phyloP scores from a whole-genome alignment of 192 early-diverging fungal genomes.

The Podila epigama region DNA sequence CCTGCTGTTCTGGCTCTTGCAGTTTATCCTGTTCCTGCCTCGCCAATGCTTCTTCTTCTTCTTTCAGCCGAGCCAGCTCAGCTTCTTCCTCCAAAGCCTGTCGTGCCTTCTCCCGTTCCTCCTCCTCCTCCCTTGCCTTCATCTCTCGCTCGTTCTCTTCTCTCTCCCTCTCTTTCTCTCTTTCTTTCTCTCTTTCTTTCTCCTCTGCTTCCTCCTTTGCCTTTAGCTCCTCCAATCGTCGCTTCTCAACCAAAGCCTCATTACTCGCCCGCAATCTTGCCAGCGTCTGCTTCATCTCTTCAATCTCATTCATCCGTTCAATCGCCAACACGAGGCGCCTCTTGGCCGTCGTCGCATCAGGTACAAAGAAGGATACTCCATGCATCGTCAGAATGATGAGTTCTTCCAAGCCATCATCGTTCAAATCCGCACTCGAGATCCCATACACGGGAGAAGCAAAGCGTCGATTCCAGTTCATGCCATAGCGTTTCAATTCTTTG shows the following conservation, averaged over 20 bases:
- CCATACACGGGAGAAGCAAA: slow-evolving; percentile 65
- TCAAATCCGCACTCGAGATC: slow-evolving; percentile 56
- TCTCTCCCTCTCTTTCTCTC: not conserved
- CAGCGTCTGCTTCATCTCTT: slow-evolving; percentile 49
- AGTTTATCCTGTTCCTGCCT: not conserved
- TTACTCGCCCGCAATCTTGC: slow-evolving; percentile 30
- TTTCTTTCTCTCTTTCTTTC: not conserved
- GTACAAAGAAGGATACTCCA: slow-evolving; percentile 60
- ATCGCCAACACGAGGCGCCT: slow-evolving; percentile 35
- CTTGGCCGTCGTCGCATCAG: slow-evolving; percentile 53
- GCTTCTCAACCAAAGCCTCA: slow-evolving; percentile 30
- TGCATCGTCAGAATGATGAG: slow-evolving; percentile 60
- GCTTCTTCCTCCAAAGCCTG: not conserved
- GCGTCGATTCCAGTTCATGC: slow-evolving; percentile 59
- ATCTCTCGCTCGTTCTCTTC: not conserved
- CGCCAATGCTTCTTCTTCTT: not conserved
- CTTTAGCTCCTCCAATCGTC: slow-evolving; percentile 18
- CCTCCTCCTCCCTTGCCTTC: not conserved
- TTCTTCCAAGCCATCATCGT: slow-evolving; percentile 62
- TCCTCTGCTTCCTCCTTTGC: not conserved
- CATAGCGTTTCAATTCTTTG: not conserved
- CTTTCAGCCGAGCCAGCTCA: not conserved
- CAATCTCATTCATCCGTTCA: slow-evolving; percentile 50
- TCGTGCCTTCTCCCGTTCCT: not conserved
- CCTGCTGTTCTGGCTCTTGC: not conserved